A percentile compares a stretch with the other conserved stretches of the same genome.
Conservation (phyloP, 2,329 filamentous ascomycete genomes). For the Penicillium vulpinum region DNA sequence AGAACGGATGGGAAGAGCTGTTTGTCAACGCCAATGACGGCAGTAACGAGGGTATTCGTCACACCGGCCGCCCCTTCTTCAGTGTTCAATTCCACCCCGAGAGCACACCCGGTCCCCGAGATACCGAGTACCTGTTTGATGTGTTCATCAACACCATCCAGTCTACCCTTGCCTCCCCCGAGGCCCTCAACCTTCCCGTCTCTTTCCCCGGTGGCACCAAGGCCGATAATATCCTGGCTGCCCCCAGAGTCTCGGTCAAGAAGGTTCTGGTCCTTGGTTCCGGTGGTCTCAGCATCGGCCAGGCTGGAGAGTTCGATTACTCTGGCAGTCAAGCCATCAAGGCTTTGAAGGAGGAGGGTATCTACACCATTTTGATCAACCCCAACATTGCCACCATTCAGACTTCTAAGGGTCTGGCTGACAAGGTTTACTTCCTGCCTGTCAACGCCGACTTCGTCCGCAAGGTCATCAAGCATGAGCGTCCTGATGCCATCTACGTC, state of each 20-base stretch:
- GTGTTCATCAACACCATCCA: slow-evolving; percentile 88
- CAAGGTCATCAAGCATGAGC: slow-evolving; percentile 94
- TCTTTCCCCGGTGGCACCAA: slow-evolving; percentile 81
- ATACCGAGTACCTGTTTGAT: slow-evolving; percentile 96
- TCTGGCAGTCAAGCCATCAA: slow-evolving; percentile 98
- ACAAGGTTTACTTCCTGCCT: slow-evolving; percentile 98
- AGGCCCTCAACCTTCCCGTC: slow-evolving; percentile 70
- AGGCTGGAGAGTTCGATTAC: slow-evolving; percentile 98
- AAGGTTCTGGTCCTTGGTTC: slow-evolving; percentile 93
- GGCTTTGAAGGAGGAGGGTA: slow-evolving; percentile 94
- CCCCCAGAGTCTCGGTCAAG: slow-evolving; percentile 81
- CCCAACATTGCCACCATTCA: slow-evolving; percentile 99
- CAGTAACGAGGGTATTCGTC: slow-evolving; percentile 96
- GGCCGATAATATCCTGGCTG: slow-evolving; percentile 72
- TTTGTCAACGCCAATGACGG: slow-evolving; percentile 98
- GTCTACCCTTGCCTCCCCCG: slow-evolving; percentile 66
- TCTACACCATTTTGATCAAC: slow-evolving; percentile 98
- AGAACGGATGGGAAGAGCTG: slow-evolving; percentile 82
- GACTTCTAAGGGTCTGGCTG: slow-evolving; percentile 93
- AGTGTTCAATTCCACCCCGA: slow-evolving; percentile 99
- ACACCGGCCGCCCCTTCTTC: slow-evolving; percentile 83
- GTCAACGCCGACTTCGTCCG: slow-evolving; percentile 96
- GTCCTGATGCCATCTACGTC: slow-evolving; percentile 93
- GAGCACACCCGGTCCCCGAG: slow-evolving; percentile 89
- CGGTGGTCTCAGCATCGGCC: slow-evolving; percentile 94